Base-by-base conservation (phyloP, 306 rosid genomes). In the Hippophae rhamnoides region DNA sequence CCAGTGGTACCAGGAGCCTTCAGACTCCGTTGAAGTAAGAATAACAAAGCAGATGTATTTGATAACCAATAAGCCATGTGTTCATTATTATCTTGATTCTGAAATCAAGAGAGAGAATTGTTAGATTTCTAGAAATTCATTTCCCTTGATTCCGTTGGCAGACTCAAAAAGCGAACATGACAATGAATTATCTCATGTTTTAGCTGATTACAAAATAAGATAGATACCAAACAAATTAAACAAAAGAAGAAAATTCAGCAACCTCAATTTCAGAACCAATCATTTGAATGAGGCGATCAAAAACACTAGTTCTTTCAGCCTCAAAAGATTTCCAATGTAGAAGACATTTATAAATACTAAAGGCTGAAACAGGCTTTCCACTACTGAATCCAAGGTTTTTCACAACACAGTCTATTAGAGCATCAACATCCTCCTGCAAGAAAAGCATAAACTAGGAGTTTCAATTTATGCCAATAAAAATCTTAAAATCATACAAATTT, bases 211-310 rank as follows among this genome's bases (percentile, higher is more conserved):
- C 13, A n/a, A 48, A 14, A 49, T 49, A 8, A 49, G 2, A 49
- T 8, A 49, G 53, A 13, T n/a, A 49, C 23, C 26, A 10, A 3
- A 7, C 7, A 49, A 4, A 12, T 31, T 31, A 31, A 31, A 31
- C 38, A 31, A 31, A 31, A 31, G 38, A 57, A 52, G 51, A 66
- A 52, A 66, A 41, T 48, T 60, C 41, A 42, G 66, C 63, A 52
- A 93, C 99, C 99, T 93, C 97, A 70, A 93, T 93, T 76, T 94
- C 85, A 7, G 95, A 89, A 69, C 99, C 99, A 80, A 93, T 86
- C 94, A 84, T 93, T 81, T 93, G 99, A 69, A 93, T 93, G 76
- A 93, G 97, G 63, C 99, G 95, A 70, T 93, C 99, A 86, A 93
- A 93, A 43, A 93, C 97, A 67, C 99, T 89, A 47, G 99, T 93